phyloP scores from a whole-genome alignment of 371 early-diverging fungal species.

The Fennellomyces sp. region DNA sequence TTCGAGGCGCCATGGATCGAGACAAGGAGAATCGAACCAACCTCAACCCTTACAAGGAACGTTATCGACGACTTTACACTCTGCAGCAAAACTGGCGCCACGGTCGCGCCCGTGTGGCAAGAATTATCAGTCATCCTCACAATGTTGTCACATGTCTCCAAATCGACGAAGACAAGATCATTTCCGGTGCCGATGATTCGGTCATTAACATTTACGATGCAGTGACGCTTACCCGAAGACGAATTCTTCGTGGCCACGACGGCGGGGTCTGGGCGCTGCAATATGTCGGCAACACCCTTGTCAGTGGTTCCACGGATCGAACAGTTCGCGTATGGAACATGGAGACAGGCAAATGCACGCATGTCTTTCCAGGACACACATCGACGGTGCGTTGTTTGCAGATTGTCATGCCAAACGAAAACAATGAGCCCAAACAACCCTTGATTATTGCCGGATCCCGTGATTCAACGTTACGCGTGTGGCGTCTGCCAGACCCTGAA shows the following conservation, averaged over 20 bases:
- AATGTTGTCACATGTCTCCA: constrained; percentile 94
- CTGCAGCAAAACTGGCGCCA: constrained; percentile 82
- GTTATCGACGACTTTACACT: constrained; percentile 73
- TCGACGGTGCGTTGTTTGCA: constrained; percentile 96
- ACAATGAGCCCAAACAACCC: constrained; percentile 61
- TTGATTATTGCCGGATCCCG: constrained; percentile 96
- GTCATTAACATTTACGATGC: constrained; percentile 89
- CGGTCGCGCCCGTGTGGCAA: constrained; percentile 51
- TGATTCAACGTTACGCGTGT: constrained; percentile 94
- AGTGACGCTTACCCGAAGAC: constrained; percentile 66
- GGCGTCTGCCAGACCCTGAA: constrained; percentile 84
- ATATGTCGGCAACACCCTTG: constrained; percentile 82
- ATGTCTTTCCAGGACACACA: constrained; percentile 91
- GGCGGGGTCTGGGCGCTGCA: constrained; percentile 99
- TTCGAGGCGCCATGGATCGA: neutral
- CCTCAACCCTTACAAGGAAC: constrained; percentile 70
- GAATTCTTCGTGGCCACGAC: constrained; percentile 89
- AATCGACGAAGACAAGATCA: constrained; percentile 88
- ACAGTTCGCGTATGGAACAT: constrained; percentile 97
- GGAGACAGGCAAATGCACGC: constrained; percentile 81
- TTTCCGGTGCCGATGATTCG: constrained; percentile 91
- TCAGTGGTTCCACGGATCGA: constrained; percentile 97
- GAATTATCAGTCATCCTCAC: constrained; percentile 3
- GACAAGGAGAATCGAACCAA: neutral
- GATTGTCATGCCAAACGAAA: constrained; percentile 77